Evolutionary conservation across 345 rosid species (phyloP).

Genomic region (Erysimum cheiranthoides): DNA sequence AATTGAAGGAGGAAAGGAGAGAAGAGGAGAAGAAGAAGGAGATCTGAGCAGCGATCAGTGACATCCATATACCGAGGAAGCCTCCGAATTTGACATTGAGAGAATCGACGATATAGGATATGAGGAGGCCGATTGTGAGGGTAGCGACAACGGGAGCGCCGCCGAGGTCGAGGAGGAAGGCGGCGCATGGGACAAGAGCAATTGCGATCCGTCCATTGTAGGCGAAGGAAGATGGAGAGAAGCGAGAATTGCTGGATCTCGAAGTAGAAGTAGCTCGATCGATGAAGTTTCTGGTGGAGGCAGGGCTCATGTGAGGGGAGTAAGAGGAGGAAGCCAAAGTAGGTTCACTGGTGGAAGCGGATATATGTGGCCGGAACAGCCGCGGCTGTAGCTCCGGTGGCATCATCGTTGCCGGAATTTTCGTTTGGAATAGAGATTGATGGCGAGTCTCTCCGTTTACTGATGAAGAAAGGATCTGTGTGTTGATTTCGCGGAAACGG

Average conservation of each 20-base stretch:
- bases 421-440: slow-evolving; percentile 7
- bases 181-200: slow-evolving; percentile 83
- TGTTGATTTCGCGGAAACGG: slow-evolving; percentile 38
- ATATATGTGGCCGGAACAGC: slow-evolving; percentile 80
- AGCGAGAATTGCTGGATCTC: slow-evolving; percentile 64
- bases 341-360: slow-evolving; percentile 56
- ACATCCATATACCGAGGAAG: slow-evolving; percentile 88
- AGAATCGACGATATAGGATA: slow-evolving; percentile 92
- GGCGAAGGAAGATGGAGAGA: slow-evolving; percentile 79
- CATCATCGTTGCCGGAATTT: slow-evolving; percentile 68
- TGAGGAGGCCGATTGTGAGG: slow-evolving; percentile 83
- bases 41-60: slow-evolving; percentile 86
- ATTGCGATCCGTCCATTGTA: slow-evolving; percentile 80
- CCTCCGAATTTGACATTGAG: slow-evolving; percentile 79
- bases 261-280: slow-evolving; percentile 45
- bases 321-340: slow-evolving; percentile 53
- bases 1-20: slow-evolving; percentile 62
- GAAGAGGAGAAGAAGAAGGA: slow-evolving; percentile 90
- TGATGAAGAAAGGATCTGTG: slow-evolving; percentile 45
- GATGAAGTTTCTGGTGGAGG: slow-evolving; percentile 48
- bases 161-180: slow-evolving; percentile 96
- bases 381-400: slow-evolving; percentile 95
- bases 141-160: slow-evolving; percentile 81
- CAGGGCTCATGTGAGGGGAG: slow-evolving; percentile 53
- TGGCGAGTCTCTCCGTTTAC: slow-evolving; percentile 23